These are phyloP conservation scores for Phialocephala sp. DNA, from an alignment of 2,329 filamentous ascomycete species.

Conservation along the genomic window DNA sequence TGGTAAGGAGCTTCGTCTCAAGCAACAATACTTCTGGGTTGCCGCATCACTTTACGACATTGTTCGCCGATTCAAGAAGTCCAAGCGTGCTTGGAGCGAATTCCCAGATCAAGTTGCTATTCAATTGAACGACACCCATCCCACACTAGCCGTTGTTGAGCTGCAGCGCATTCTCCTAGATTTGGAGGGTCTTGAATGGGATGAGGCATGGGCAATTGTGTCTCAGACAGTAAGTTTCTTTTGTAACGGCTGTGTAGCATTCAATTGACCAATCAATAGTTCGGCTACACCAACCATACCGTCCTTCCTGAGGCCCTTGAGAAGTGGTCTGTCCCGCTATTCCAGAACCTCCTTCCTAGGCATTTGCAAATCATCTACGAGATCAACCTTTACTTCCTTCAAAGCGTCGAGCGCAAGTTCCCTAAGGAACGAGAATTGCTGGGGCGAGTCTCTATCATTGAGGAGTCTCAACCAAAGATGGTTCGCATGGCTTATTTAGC, in stretches of 20 bases:
- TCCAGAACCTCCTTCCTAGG: slow-evolving; percentile 91
- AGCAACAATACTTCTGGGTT: slow-evolving; percentile 99
- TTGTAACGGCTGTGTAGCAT: not conserved
- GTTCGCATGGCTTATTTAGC: slow-evolving; percentile 96
- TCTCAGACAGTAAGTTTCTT: slow-evolving; percentile 61
- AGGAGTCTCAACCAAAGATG: slow-evolving; percentile 97
- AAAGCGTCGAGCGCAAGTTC: slow-evolving; percentile 87
- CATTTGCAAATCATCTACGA: slow-evolving; percentile 98
- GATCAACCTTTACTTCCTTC: slow-evolving; percentile 94
- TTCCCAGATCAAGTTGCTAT: slow-evolving; percentile 96
- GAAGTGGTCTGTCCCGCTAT: slow-evolving; percentile 94
- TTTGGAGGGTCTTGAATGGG: slow-evolving; percentile 89
- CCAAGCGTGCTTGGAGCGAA: slow-evolving; percentile 85
- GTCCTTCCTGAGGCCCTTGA: slow-evolving; percentile 95
- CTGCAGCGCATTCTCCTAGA: slow-evolving; percentile 92
- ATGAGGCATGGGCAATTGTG: slow-evolving; percentile 86
- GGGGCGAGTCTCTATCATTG: slow-evolving; percentile 90
- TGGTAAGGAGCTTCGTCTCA: slow-evolving; percentile 94
- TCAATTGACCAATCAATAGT: slow-evolving; percentile 47
- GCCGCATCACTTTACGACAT: slow-evolving; percentile 96
- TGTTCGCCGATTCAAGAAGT: slow-evolving; percentile 97
- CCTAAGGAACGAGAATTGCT: slow-evolving; percentile 89
- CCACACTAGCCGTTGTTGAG: slow-evolving; percentile 94
- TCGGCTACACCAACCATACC: slow-evolving; percentile 98
- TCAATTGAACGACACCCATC: slow-evolving; percentile 97